Conservation (phyloP, 805 yeast genomes). For the Dipodascopsis tothii region DNA sequence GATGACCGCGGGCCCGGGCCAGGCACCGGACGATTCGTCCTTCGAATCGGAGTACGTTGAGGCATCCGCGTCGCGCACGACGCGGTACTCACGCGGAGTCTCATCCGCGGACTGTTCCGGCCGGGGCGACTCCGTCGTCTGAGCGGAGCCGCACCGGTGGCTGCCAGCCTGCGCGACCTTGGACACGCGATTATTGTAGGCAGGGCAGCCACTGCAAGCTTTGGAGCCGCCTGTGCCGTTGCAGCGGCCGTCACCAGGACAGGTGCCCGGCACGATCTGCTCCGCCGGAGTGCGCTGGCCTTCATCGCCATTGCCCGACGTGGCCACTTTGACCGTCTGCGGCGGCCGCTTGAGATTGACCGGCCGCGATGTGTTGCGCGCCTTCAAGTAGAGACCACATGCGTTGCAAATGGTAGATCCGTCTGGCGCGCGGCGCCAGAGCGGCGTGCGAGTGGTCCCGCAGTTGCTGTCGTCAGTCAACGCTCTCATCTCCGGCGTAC, state of each 20-base stretch:
- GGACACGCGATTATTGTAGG: constrained; percentile 56
- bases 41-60: not conserved
- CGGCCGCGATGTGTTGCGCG: constrained; percentile 58
- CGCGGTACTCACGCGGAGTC: not conserved
- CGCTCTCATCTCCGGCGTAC: not conserved
- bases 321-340: constrained; percentile 4
- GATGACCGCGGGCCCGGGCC: constrained; percentile 34
- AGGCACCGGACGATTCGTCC: not conserved
- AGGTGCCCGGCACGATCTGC: constrained; percentile 40
- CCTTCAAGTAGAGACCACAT: constrained; percentile 73
- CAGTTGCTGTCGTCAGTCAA: constrained; percentile 45
- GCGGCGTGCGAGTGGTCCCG: constrained; percentile 82
- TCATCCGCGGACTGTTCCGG: constrained; percentile 4
- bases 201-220: constrained; percentile 79
- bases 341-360: constrained; percentile 51
- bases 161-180: constrained; percentile 18
- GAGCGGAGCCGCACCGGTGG: not conserved
- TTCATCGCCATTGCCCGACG: constrained; percentile 4
- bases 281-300: constrained; percentile 6
- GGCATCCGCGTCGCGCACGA: not conserved
- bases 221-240: constrained; percentile 81
- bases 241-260: constrained; percentile 72
- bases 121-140: constrained; percentile 1
- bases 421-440: constrained; percentile 89
- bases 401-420: constrained; percentile 94